These are phyloP conservation scores for Colletotrichum chrysophilum DNA, from an alignment of 2,329 filamentous ascomycete genomes.

Conservation along the genomic window DNA sequence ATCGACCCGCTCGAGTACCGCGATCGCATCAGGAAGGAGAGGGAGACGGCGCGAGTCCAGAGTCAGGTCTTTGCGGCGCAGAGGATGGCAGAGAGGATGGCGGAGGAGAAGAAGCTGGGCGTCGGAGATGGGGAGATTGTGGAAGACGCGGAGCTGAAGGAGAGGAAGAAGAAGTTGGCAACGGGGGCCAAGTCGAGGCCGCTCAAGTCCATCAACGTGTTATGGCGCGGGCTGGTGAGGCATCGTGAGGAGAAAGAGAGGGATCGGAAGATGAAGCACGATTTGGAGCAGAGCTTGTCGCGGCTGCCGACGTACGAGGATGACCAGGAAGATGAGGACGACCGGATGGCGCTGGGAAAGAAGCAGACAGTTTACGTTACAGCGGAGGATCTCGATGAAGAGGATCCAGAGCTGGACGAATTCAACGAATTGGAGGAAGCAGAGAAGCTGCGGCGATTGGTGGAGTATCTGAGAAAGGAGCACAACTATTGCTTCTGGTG, in stretches of 20 bases:
- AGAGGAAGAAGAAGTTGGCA: slow-evolving; percentile 29
- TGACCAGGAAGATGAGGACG: slow-evolving; percentile 71
- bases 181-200: slow-evolving; percentile 49
- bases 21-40: slow-evolving; percentile 72
- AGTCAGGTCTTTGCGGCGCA: slow-evolving; percentile 78
- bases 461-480: slow-evolving; percentile 72
- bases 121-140: not conserved
- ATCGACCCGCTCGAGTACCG: slow-evolving; percentile 74
- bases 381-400: slow-evolving; percentile 75
- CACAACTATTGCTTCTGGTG: slow-evolving; percentile 96
- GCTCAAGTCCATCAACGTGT: slow-evolving; percentile 72
- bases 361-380: slow-evolving; percentile 59
- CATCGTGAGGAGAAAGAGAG: slow-evolving; percentile 73
- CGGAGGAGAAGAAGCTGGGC: slow-evolving; percentile 52
- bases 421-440: slow-evolving; percentile 73
- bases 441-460: slow-evolving; percentile 70
- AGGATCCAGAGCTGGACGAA: slow-evolving; percentile 79
- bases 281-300: slow-evolving; percentile 69
- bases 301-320: slow-evolving; percentile 72
- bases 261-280: slow-evolving; percentile 67
- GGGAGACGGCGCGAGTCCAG: slow-evolving; percentile 72
- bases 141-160: slow-evolving; percentile 5
- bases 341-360: slow-evolving; percentile 71
- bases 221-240: slow-evolving; percentile 80
- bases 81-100: slow-evolving; percentile 80